Base-by-base conservation (phyloP, 331 rosid species). In the Arachis monticola region DNA sequence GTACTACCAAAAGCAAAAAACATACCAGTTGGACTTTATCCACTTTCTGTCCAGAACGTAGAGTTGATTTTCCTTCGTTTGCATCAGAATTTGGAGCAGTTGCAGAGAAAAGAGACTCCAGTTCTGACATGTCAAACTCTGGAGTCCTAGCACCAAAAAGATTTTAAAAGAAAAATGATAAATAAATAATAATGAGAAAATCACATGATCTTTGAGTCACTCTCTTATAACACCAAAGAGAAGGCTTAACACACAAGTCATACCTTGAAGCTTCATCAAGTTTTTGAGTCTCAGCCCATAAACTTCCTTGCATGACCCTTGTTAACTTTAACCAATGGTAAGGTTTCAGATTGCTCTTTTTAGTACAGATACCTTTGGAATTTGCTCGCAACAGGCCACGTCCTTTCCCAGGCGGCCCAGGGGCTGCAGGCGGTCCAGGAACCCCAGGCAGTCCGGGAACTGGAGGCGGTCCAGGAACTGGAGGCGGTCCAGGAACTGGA, bases 281-380 rank as follows among this genome's bases (percentile, higher is more conserved):
- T 76, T 86, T 90, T 44, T 90, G 98, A 52, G 97, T 76, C 78
- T 95, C 99, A n/a, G 96, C 99, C 99, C 99, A 95, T 70, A 95
- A 83, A 82, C 99, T 95, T 77, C 99, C 99, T 48, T 89, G 96
- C 96, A 90, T 86, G 47, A 90, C 99, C 85, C 98, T 84, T 45
- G 99, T 90, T 81, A 95, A 76, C 71, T 95, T 95, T 75, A 95
- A 76, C 99, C 99, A 95, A 81, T 92, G 99, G 77, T 95, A 95
- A 71, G 99, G 99, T 83, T 92, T 95, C 64, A 95, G 84, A 83
- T 90, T 90, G 79, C 81, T 77, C 80, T 87, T 90, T 84, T 77
- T 91, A 79, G 87, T 60, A 78, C 78, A 53, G 69, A 60, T 86
- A 79, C 68, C 69, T 83, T 83, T 90, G 3, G 86, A 27, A 85